Evolutionary conservation across 2,329 filamentous ascomycete genomes (phyloP).

Genomic region (Aspergillus ibericus): DNA sequence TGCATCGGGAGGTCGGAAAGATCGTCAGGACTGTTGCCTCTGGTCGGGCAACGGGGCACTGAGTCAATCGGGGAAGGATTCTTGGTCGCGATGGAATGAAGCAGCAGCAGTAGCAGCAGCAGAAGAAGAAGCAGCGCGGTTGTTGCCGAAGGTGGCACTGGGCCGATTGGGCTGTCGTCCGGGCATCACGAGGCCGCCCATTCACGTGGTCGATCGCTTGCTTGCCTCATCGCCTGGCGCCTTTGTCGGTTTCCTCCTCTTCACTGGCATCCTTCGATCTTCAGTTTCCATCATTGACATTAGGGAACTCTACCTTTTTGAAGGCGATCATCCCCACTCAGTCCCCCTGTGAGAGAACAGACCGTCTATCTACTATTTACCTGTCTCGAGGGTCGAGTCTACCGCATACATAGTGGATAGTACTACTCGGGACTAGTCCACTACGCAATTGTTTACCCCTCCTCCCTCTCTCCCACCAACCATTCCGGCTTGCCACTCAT

Average conservation of each 20-base stretch:
- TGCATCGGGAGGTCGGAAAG: not conserved
- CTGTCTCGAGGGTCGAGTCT: too few relatives aligned
- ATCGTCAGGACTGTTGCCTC: not conserved
- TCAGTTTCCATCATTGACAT: not conserved
- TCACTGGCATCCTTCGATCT: not conserved
- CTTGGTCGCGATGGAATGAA: too few relatives aligned
- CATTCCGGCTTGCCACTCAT: not conserved
- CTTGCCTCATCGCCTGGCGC: constrained; percentile 4
- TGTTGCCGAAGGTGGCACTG: not conserved
- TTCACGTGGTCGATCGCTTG: constrained; percentile 13
- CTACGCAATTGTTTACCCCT: constrained; percentile 3
- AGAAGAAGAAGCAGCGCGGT: too few relatives aligned
- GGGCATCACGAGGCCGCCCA: constrained; percentile 10
- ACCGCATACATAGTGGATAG: too few relatives aligned
- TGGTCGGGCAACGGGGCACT: not conserved
- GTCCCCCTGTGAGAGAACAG: too few relatives aligned
- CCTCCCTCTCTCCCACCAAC: constrained; percentile 8
- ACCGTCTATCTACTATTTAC: not conserved
- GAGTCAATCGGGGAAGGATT: not conserved
- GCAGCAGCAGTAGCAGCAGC: too few relatives aligned
- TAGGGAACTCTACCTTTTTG: too few relatives aligned
- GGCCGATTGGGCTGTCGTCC: not conserved
- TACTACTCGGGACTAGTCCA: too few relatives aligned
- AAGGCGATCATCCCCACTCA: too few relatives aligned
- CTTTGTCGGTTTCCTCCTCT: not conserved